A percentile compares a stretch with the other conserved stretches of the same genome.
Evolutionary conservation across 441 rosid genomes (phyloP).

Genomic region (Gossypium laxum): DNA sequence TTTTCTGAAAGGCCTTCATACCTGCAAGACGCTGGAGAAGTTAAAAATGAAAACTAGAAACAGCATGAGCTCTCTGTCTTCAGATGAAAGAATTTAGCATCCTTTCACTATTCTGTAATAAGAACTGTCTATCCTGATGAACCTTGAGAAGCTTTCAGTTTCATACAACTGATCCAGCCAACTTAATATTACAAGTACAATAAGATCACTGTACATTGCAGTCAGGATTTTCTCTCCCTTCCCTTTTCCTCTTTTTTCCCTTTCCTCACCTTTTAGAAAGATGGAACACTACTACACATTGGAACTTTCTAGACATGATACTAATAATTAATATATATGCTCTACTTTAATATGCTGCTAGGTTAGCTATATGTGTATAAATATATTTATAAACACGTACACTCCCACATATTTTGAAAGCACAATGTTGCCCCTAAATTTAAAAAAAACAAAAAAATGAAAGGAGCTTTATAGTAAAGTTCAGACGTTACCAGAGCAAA

Average conservation of each 20-base stretch:
- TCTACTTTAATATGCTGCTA: not conserved
- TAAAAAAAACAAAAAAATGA: not conserved
- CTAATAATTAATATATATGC: not conserved
- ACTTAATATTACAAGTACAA: not conserved
- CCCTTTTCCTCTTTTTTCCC: not conserved
- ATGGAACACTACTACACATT: not conserved
- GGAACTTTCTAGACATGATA: not conserved
- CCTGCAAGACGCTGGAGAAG: conserved; percentile 40
- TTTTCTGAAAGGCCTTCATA: conserved; percentile 90
- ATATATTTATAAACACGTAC: not conserved
- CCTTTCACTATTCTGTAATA: not conserved
- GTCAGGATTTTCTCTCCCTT: not conserved
- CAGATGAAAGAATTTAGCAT: not conserved
- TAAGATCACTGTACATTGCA: not conserved
- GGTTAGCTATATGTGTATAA: not conserved
- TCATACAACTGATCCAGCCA: not conserved
- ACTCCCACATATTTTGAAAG: not conserved
- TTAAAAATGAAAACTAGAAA: not conserved
- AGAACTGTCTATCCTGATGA: not conserved
- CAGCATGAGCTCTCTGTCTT: not conserved
- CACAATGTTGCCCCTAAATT: not conserved
- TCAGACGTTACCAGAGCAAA: not conserved
- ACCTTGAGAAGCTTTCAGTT: not conserved
- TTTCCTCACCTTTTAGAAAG: not conserved
- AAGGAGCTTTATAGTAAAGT: not conserved